Conservation (phyloP, 2,329 filamentous ascomycete species). For the Chaetoscypha palmicola region DNA sequence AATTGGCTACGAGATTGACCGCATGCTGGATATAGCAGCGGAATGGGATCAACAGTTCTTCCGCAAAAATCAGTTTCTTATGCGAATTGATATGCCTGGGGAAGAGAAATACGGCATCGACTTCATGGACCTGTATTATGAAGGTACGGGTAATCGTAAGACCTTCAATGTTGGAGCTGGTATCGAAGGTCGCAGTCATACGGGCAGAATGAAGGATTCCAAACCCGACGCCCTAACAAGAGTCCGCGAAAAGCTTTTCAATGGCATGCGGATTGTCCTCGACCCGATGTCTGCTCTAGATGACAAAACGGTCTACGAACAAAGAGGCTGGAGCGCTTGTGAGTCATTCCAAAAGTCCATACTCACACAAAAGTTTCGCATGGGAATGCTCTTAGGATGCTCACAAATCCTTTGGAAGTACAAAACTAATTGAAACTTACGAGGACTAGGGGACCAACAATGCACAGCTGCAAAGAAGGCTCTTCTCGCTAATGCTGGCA, state of each 20-base stretch:
- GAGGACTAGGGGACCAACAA: slow-evolving; percentile 11
- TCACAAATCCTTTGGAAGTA: too few species aligned
- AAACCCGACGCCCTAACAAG: background rate
- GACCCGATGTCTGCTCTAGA: slow-evolving; percentile 14
- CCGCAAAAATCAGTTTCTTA: slow-evolving; percentile 17
- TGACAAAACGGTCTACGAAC: slow-evolving; percentile 8
- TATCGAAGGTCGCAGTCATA: background rate
- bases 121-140: slow-evolving; percentile 22
- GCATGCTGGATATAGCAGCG: slow-evolving; percentile 15
- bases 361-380: too few species aligned
- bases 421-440: too few species aligned
- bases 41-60: slow-evolving; percentile 16
- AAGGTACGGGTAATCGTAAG: slow-evolving; percentile 4
- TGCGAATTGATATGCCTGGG: slow-evolving; percentile 22
- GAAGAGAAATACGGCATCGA: slow-evolving; percentile 20
- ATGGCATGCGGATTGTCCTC: slow-evolving; percentile 13
- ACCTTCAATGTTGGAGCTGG: slow-evolving; percentile 6
- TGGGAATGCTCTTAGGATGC: too few species aligned
- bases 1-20: slow-evolving; percentile 14
- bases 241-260: slow-evolving; percentile 8
- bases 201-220: slow-evolving; percentile 1
- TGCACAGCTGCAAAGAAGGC: background rate
- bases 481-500: too few species aligned
- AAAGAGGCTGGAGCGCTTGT: slow-evolving; percentile 17
- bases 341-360: too few species aligned